Evolutionary conservation across 805 yeast species (phyloP), one percentile per base, ranked within the genome.

Genomic region (baker's yeast (Saccharomyces cerevisiae)): DNA sequence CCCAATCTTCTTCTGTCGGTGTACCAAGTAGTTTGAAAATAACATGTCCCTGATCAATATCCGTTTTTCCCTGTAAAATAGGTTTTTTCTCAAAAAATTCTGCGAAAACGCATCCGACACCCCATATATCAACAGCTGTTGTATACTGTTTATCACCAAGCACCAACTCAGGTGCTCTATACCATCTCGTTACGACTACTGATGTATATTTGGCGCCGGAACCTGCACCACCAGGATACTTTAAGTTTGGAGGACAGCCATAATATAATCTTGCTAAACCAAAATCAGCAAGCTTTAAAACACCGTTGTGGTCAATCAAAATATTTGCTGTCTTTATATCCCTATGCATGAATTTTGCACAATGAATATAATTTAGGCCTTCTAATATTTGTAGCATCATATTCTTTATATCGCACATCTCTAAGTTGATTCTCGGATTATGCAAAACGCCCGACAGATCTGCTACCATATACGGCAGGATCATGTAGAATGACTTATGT

Each of bases 321-420:
- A 94, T 87, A 64, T 94, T 94, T n/a, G 99, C 96, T 0, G 98
- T 90, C 70, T 94, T 94, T 55, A 94, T 88, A 66, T 94, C 99
- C 54, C 99, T 78, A 69, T 94, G 99, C 68, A 85, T 65, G 62
- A 64, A 77, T 77, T 59, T 79, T 70, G 59, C 71, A 61, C 70
- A 65, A 53, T 70, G 99, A 30, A 94, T 80, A 65, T 84, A 94
- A 56, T 87, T 81, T 41, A 94, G 77, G 6, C 98, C 99, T 52
- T 76, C 73, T 6, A 95, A 73, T 41, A 94, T 70, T 70, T 94
- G 99, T 27, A 68, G 61, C 84, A 89, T 79, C 53, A 94, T 78
- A 63, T 94, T 85, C 69, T 95, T 95, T 61, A 88, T 86, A 59
- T 89, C 91, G 0, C 86, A 72, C 26, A 83, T 74, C 3, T 78